Conservation (phyloP, 345 rosid species). For the Eutrema japonicum region DNA sequence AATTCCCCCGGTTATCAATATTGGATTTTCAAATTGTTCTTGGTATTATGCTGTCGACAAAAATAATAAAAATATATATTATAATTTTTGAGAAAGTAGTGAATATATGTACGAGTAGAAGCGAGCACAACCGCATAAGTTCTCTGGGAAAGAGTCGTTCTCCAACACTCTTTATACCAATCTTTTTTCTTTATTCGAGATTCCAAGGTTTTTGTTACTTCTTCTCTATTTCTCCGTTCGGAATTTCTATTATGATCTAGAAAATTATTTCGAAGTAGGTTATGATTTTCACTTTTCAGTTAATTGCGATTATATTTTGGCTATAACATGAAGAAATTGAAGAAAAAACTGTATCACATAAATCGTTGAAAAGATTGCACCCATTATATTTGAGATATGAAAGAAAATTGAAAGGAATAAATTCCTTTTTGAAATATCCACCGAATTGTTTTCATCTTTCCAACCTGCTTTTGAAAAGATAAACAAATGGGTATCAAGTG, state of each 20-base stretch:
- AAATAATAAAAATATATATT: too few species aligned
- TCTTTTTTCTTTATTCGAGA: constrained; percentile 3
- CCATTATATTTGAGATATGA: neutral
- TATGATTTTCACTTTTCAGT: neutral
- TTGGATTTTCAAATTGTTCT: too few species aligned
- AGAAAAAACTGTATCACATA: neutral
- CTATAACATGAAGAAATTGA: neutral
- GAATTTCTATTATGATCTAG: neutral
- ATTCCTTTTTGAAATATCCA: constrained; percentile 10
- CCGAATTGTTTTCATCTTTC: constrained; percentile 1
- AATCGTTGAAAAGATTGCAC: constrained; percentile 3
- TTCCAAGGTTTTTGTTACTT: neutral
- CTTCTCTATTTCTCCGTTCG: neutral
- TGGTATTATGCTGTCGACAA: too few species aligned
- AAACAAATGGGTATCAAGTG: constrained; percentile 1
- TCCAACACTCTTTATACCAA: constrained; percentile 4
- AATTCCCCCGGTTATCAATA: too few species aligned
- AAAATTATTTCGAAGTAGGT: neutral
- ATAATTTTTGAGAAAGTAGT: too few species aligned
- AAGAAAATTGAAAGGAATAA: constrained; percentile 7
- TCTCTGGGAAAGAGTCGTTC: neutral
- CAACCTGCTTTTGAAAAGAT: constrained; percentile 23
- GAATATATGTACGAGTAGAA: neutral
- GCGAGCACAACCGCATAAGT: constrained; percentile 6
- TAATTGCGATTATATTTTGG: neutral